Evolutionary conservation across 2,329 filamentous ascomycete genomes (phyloP).

Genomic region (Exophiala oligosperma): DNA sequence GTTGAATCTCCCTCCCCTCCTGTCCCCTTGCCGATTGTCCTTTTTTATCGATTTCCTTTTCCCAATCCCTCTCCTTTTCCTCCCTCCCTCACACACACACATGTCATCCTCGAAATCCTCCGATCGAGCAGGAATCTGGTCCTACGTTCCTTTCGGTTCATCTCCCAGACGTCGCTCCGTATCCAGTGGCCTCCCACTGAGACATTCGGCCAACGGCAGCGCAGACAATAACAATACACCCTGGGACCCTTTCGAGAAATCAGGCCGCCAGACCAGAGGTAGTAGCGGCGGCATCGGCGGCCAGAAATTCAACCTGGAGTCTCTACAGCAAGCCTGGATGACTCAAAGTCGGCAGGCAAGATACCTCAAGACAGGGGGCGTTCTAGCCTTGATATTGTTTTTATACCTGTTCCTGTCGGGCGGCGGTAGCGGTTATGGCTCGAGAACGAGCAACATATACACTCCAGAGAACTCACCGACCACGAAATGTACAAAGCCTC

Average conservation of each 20-base stretch:
- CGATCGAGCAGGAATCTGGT: slow-evolving; percentile 53
- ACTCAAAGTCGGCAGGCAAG: slow-evolving; percentile 62
- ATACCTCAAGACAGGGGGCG: slow-evolving; percentile 62
- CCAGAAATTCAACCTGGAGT: slow-evolving; percentile 42
- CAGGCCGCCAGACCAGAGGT: slow-evolving; percentile 39
- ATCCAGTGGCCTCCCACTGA: slow-evolving; percentile 45
- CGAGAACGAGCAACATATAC: slow-evolving; percentile 25
- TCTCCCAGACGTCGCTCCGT: slow-evolving; percentile 53
- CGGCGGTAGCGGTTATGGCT: slow-evolving; percentile 24
- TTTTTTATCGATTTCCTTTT: background rate
- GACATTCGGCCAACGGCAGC: slow-evolving; percentile 29
- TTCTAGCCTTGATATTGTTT: slow-evolving; percentile 60
- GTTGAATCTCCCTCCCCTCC: background rate
- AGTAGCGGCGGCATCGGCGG: slow-evolving; percentile 11
- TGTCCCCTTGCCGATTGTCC: background rate
- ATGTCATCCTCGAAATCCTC: slow-evolving; percentile 59
- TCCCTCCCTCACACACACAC: background rate
- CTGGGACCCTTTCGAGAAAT: slow-evolving; percentile 49
- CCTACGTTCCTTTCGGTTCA: slow-evolving; percentile 51
- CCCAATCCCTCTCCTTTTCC: background rate
- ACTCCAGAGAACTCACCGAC: slow-evolving; percentile 26
- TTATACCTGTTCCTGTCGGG: slow-evolving; percentile 56
- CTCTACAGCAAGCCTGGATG: slow-evolving; percentile 54
- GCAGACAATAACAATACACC: slow-evolving; percentile 27
- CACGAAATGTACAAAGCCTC: slow-evolving; percentile 77